Evolutionary conservation across 305 asterid genomes (phyloP), one percentile per base, ranked within the genome.

Genomic region (Ilex paraguariensis): DNA sequence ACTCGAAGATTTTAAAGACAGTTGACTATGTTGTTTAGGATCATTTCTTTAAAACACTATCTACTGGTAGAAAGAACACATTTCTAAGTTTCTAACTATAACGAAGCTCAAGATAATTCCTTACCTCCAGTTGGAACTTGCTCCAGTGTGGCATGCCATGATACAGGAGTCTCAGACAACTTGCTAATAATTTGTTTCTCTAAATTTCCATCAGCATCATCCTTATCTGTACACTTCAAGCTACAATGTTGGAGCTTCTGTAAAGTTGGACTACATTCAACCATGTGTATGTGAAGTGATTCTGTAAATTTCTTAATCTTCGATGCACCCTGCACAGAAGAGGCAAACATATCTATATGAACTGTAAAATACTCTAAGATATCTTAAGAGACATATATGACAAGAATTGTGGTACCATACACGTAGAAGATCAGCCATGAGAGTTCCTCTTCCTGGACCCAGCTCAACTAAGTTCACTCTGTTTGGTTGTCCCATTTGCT

Each of bases 361-460:
- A 56, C 15, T 46, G 21, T 9, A 64, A 52, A 1, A 7, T 14
- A 52, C 39, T 63, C 15, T 31, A n/a, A 65, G 5, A 46, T 6
- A 56, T 36, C 14, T n/a, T 31, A 32, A 64, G 60, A 21, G 5
- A 10, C 39, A 40, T 46, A 31, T 15, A 7, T 13, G 48, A 54
- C 28, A 60, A 54, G 7, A 57, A 13, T 30, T 7, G 50, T 52
- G 59, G 64, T 49, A 60, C 51, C 78, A 66, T 90, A 90, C 97
- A 51, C 94, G 88, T 45, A 91, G 82, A 79, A 91, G 95, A 84
- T 91, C 97, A 17, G 94, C 95, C 73, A 88, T 63, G 50, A 91
- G 94, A 54, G 96, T 91, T 75, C 97, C 97, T 77, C 97, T 77
- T 53, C 97, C 97, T 12, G 97, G 97, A 77, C 97, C 96, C 33